Conservation (phyloP, 1,284 basidiomycete species). For the Leccinum griseonigrum region DNA sequence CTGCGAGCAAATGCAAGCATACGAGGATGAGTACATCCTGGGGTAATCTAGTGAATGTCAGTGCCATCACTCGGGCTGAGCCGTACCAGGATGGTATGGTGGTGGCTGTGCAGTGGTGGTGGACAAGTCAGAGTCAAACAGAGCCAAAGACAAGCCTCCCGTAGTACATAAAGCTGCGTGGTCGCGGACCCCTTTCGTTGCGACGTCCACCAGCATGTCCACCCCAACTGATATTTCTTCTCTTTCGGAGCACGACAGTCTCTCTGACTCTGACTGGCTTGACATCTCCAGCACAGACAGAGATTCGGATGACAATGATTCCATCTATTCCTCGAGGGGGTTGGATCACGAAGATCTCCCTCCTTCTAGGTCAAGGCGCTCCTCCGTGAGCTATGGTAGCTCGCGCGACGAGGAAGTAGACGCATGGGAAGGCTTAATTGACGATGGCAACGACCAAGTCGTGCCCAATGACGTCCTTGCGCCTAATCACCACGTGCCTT, state of each 20-base stretch:
- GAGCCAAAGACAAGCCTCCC: slow-evolving; percentile 24
- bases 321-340: slow-evolving; percentile 50
- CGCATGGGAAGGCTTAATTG: slow-evolving; percentile 71
- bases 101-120: slow-evolving; percentile 8
- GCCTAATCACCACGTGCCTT: slow-evolving; percentile 27
- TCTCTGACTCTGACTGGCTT: slow-evolving; percentile 79
- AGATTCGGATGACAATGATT: slow-evolving; percentile 68
- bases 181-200: slow-evolving; percentile 29
- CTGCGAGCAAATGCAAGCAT: slow-evolving; percentile 32
- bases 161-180: slow-evolving; percentile 21
- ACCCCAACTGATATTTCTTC: slow-evolving; percentile 34
- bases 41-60: slow-evolving; percentile 34
- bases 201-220: slow-evolving; percentile 32
- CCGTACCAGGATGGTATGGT: background rate
- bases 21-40: slow-evolving; percentile 40
- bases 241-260: slow-evolving; percentile 59
- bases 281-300: slow-evolving; percentile 62
- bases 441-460: slow-evolving; percentile 52
- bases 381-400: slow-evolving; percentile 63
- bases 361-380: slow-evolving; percentile 58
- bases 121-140: slow-evolving; percentile 21
- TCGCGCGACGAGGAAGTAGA: slow-evolving; percentile 64
- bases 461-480: slow-evolving; percentile 31
- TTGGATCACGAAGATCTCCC: slow-evolving; percentile 56
- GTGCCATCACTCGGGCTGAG: background rate